A percentile compares a stretch with the other conserved stretches of the same genome.
These are phyloP conservation scores for Floccularia luteovirens DNA, from an alignment of 768 basidiomycete genomes.

Conservation along the genomic window DNA sequence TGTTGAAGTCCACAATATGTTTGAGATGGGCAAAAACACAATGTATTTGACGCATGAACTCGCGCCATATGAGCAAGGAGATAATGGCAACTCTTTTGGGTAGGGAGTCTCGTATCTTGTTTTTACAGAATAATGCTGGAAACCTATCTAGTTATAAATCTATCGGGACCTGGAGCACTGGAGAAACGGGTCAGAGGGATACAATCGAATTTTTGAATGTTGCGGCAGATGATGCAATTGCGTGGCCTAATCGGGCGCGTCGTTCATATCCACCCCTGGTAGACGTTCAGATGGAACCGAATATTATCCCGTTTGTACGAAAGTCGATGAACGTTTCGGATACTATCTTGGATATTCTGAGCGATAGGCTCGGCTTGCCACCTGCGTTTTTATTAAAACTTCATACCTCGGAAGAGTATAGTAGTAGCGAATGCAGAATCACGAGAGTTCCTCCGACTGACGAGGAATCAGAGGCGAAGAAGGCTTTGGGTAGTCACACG, in stretches of 20 bases:
- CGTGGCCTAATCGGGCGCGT: slow-evolving; percentile 44
- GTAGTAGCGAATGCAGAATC: slow-evolving; percentile 50
- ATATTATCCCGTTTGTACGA: slow-evolving; percentile 45
- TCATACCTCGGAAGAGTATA: slow-evolving; percentile 39
- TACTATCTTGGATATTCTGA: slow-evolving; percentile 46
- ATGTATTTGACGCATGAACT: slow-evolving; percentile 47
- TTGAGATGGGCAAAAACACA: slow-evolving; percentile 44
- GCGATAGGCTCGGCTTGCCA: slow-evolving; percentile 46
- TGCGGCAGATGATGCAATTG: slow-evolving; percentile 60
- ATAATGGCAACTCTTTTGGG: slow-evolving; percentile 33
- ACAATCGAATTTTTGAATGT: slow-evolving; percentile 59
- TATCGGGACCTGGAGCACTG: slow-evolving; percentile 51
- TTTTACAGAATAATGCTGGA: slow-evolving; percentile 38
- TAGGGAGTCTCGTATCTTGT: slow-evolving; percentile 5
- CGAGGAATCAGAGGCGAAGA: slow-evolving; percentile 20
- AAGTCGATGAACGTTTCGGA: slow-evolving; percentile 51
- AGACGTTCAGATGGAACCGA: slow-evolving; percentile 37
- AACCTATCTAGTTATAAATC: slow-evolving; percentile 45
- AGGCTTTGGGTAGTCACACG: slow-evolving; percentile 59
- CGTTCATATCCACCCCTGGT: slow-evolving; percentile 52
- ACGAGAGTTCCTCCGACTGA: slow-evolving; percentile 36
- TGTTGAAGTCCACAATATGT: slow-evolving; percentile 40
- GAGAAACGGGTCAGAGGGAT: slow-evolving; percentile 55
- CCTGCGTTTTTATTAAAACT: slow-evolving; percentile 31
- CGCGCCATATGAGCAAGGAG: slow-evolving; percentile 51